phyloP scores from a whole-genome alignment of 163 green algal genomes.

The Chloromonas sp. region DNA sequence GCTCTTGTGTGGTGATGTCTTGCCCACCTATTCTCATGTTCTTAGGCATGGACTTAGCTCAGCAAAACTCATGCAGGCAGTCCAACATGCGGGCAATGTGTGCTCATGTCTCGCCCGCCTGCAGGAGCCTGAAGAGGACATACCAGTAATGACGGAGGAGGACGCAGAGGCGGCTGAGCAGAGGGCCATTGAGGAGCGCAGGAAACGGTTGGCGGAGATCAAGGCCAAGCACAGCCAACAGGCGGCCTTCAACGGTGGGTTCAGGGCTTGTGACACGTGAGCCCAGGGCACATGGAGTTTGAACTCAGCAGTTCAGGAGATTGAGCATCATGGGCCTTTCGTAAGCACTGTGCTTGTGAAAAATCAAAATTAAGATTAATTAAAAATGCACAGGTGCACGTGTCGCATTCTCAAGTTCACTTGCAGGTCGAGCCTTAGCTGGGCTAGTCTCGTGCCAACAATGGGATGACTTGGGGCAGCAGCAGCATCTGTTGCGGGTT shows the following conservation, averaged over 20 bases:
- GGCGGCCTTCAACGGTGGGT: conserved; percentile 2
- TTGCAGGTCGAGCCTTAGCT: background rate
- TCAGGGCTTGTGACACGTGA: background rate
- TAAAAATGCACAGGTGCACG: too few species aligned
- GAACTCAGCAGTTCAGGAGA: background rate
- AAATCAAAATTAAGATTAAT: background rate
- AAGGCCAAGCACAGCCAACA: conserved; percentile 60
- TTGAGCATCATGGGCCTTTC: background rate
- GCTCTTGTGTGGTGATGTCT: too few species aligned
- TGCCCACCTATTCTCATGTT: too few species aligned
- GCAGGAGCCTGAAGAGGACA: too few species aligned
- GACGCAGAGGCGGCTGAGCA: conserved; percentile 58
- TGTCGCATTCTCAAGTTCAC: background rate
- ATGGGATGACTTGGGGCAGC: background rate
- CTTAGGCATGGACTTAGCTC: too few species aligned
- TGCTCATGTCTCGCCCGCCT: too few species aligned
- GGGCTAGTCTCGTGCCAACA: background rate
- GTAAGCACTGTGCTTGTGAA: background rate
- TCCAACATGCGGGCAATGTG: too few species aligned
- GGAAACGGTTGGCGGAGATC: conserved; percentile 57
- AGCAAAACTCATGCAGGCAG: too few species aligned
- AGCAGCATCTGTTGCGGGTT: background rate
- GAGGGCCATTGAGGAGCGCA: conserved; percentile 68
- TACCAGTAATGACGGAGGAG: background rate
- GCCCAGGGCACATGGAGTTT: background rate